Conservation (phyloP, 2,329 filamentous ascomycete species). For the Curvularia sp. region DNA sequence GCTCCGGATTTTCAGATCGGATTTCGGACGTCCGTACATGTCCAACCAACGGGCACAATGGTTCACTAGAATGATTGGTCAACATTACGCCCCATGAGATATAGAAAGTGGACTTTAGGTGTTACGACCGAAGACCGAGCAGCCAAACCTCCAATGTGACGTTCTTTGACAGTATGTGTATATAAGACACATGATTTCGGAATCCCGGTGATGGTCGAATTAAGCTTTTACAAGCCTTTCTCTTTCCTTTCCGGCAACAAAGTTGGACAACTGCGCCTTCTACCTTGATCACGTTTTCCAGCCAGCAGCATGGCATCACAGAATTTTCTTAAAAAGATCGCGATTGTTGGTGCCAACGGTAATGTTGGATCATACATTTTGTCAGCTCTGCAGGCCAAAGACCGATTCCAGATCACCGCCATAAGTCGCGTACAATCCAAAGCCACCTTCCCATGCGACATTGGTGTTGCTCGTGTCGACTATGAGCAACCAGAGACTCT, state of each 20-base stretch:
- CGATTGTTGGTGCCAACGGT: constrained; percentile 50
- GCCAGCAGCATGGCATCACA: not conserved
- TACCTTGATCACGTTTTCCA: not conserved
- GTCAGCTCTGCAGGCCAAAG: constrained; percentile 54
- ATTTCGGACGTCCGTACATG: constrained; percentile 8
- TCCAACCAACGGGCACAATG: not conserved
- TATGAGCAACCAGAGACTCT: constrained; percentile 57
- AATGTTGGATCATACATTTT: constrained; percentile 42
- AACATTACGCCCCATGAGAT: not conserved
- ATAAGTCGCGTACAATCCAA: constrained; percentile 58
- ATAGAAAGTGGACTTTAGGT: not conserved
- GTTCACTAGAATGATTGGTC: not conserved
- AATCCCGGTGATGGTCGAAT: not conserved
- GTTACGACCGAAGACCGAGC: constrained; percentile 10
- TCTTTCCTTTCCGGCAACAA: not conserved
- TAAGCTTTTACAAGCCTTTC: not conserved
- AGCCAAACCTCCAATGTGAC: not conserved
- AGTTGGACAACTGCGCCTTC: not conserved
- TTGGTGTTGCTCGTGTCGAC: constrained; percentile 54
- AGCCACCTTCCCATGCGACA: constrained; percentile 51
- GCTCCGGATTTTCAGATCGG: not conserved
- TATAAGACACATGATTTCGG: not conserved
- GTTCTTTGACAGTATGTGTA: not conserved
- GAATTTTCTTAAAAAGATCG: constrained; percentile 44
- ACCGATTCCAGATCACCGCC: constrained; percentile 58